phyloP scores from a whole-genome alignment of 441 rosid species.

The Capsella rubella region DNA sequence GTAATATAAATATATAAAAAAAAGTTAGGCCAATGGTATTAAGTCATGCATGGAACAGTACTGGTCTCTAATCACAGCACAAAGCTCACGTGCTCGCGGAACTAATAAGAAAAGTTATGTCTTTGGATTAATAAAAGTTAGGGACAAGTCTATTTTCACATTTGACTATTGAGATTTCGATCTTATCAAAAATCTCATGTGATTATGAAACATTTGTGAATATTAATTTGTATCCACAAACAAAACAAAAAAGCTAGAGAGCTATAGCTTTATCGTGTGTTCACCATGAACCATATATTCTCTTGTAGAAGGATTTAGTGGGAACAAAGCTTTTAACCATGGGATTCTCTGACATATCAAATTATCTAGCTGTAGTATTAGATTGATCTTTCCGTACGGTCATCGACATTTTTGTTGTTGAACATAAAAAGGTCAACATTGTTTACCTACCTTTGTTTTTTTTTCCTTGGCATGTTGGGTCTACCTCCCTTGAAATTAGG shows the following conservation, averaged over 20 bases:
- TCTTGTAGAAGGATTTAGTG: neutral
- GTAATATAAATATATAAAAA: neutral
- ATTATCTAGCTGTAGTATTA: slow-evolving; percentile 48
- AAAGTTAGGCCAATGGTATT: slow-evolving; percentile 9
- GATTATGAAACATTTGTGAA: slow-evolving; percentile 6
- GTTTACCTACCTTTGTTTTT: slow-evolving; percentile 32
- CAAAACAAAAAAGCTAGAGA: neutral
- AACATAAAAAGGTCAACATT: slow-evolving; percentile 45
- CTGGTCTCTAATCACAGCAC: slow-evolving; percentile 25
- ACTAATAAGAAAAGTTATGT: slow-evolving; percentile 7
- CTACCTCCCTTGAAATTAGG: slow-evolving; percentile 36
- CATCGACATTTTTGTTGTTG: slow-evolving; percentile 24
- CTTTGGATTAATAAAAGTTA: slow-evolving; percentile 13
- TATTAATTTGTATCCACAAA: slow-evolving; percentile 31
- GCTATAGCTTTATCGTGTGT: slow-evolving; percentile 40
- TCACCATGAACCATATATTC: slow-evolving; percentile 38
- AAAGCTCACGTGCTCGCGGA: slow-evolving; percentile 5
- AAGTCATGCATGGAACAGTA: slow-evolving; percentile 30
- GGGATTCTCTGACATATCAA: slow-evolving; percentile 40
- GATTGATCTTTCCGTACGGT: slow-evolving; percentile 46
- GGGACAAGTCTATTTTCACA: slow-evolving; percentile 27
- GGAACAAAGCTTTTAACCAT: too few species aligned
- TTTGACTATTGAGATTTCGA: slow-evolving; percentile 16
- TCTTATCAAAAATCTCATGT: neutral
- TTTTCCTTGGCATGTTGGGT: slow-evolving; percentile 33